Base-by-base conservation (phyloP, 169 alveolate species). In the Plasmodium coatneyi region DNA sequence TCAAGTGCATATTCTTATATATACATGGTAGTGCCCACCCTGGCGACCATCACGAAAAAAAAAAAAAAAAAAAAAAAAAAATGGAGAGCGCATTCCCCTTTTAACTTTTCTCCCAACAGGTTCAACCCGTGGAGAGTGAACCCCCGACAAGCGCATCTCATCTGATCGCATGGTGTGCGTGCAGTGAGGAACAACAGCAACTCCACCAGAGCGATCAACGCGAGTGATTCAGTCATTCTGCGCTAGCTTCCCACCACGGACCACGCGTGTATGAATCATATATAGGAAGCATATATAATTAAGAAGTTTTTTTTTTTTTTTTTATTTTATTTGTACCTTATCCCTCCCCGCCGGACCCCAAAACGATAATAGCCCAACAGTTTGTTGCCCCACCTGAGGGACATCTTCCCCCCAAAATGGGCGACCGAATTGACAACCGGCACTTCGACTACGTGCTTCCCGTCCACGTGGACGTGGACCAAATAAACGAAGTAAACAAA, bases 381-480 rank as follows among this genome's bases (percentile, higher is more conserved):
- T 41, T 41, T 6, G 2, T 2, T n/a, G 22, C 60, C n/a, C 22
- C 14, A 43, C 36, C 25, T 54, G 34, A 54, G 36, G 34, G 39
- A 52, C 72, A 1, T 72, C 56, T 71, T 25, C 54, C 28, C 36
- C 46, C 60, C 60, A 49, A 14, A 3, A 49, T 49, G 25, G 93
- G 70, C 49, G 70, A 78, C 41, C 74, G 93, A 52, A 34, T 76
- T 25, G 93, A 86, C 80, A 52, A 28, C 43, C 93, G 93, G 19
- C 22, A 74, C 72, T 86, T 86, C 46, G 93, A 86, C 39, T 46
- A 25, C 43, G 60, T 86, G 41, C 46, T 86, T 28, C 93, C 93
- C 12, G 71, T 86, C 46, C 93, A 86, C 41, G 82, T 86, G 6
- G 93, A 86, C 56, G 80, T 86, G 36, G 93, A 86, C 32, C 79